Conservation (phyloP, 345 rosid species). For the rapeseed (Brassica napus) region DNA sequence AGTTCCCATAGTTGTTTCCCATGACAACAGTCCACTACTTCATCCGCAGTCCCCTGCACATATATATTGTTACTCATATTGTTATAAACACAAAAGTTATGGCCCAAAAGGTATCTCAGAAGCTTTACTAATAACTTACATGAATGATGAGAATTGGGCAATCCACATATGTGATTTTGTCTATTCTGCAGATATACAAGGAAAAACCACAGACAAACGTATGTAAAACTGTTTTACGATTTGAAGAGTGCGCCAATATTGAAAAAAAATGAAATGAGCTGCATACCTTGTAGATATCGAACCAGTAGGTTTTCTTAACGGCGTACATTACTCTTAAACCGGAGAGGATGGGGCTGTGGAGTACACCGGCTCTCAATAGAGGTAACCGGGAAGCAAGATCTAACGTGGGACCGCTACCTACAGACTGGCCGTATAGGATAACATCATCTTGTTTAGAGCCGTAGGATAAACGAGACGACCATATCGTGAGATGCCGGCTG, state of each 20-base stretch:
- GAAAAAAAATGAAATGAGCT: not conserved
- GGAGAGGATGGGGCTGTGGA: constrained; percentile 94
- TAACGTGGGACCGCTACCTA: constrained; percentile 97
- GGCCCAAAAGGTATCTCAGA: not conserved
- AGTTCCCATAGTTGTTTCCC: constrained; percentile 96
- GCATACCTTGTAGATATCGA: constrained; percentile 90
- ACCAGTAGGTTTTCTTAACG: constrained; percentile 94
- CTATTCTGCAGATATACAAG: constrained; percentile 59
- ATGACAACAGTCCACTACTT: constrained; percentile 88
- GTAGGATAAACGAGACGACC: constrained; percentile 25
- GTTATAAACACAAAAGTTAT: not conserved
- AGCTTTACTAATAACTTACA: constrained; percentile 48
- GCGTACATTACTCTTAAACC: constrained; percentile 97
- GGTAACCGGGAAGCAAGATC: constrained; percentile 88
- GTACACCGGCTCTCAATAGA: constrained; percentile 72
- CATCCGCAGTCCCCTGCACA: constrained; percentile 86
- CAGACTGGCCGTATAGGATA: constrained; percentile 93
- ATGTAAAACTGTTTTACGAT: no score
- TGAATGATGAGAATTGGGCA: constrained; percentile 91
- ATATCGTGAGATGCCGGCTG: no score
- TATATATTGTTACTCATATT: not conserved
- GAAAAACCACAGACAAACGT: not conserved
- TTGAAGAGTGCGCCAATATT: not conserved
- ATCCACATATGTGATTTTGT: constrained; percentile 85
- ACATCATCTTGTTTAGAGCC: constrained; percentile 82